Base-by-base conservation (phyloP, 1,284 basidiomycete genomes). In the Boletus sp. region DNA sequence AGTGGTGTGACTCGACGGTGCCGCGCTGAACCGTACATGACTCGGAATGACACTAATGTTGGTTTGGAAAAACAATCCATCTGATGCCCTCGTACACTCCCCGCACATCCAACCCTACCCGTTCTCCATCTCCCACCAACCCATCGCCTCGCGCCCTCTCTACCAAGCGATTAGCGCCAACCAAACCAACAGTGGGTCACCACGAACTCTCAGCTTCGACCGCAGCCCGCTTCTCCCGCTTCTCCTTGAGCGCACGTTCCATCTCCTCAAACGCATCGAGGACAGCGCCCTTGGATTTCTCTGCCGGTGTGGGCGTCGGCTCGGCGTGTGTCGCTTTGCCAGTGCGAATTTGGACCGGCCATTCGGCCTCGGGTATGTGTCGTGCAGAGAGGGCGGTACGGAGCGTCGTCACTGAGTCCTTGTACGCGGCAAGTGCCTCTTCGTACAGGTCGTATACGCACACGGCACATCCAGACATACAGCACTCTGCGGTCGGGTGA, bases 361-460 rank as follows among this genome's bases (percentile, higher is more conserved):
- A 94, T 52, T 85, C 71, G 0, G 61, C 51, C 50, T 78, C 68
- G 2, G 84, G 78, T 30, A 91, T 72, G 35, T 69, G 64, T 40
- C 75, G 66, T 0, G 67, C 61, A 2, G 58, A 46, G 8, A 94
- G 76, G 5, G 77, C 71, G 4, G 64, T 52, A 12, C 77, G 78
- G 2, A 92, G 69, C 0, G 70, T 58, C 1, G 60, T 60, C 2
- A 93, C 56, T 1, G 81, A 73, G 7, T 74, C 69, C 27, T 77
- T 75, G 67, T 91, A 91, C 10, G 73, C 73, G n/a, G 75, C 71
- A 4, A 91, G 66, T 1, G 87, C 80, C 41, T 92, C 90, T 46
- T 86, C 80, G 66, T 94, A 91, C 22, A 94, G 69, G 57, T 92
- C 91, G 64, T 94, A 88, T 7, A 94, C 88, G 66, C 92, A 94